These are phyloP conservation scores for Rhodofomes roseus DNA, from an alignment of 1,284 basidiomycete genomes.

Conservation along the genomic window DNA sequence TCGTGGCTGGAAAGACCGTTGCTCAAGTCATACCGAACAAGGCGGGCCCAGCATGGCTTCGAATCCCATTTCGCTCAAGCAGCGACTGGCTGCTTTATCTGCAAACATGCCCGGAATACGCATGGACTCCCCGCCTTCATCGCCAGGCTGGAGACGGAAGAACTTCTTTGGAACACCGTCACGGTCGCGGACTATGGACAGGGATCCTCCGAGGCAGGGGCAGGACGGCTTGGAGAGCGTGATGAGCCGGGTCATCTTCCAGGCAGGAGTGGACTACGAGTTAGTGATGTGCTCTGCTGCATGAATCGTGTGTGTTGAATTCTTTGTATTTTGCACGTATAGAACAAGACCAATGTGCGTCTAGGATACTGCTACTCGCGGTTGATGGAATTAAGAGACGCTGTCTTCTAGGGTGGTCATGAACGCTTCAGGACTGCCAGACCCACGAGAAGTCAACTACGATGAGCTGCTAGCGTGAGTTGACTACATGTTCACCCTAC, in stretches of 20 bases:
- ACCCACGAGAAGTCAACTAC: constrained; percentile 73
- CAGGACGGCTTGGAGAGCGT: constrained; percentile 57
- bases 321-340: background rate
- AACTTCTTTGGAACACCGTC: constrained; percentile 22
- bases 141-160: constrained; percentile 19
- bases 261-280: constrained; percentile 87
- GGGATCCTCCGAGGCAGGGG: constrained; percentile 15
- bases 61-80: constrained; percentile 24
- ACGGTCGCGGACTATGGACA: constrained; percentile 8
- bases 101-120: constrained; percentile 13
- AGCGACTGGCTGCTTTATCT: constrained; percentile 27
- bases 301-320: constrained; percentile 1
- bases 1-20: no score
- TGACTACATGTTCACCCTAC: constrained; percentile 6
- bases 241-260: constrained; percentile 73
- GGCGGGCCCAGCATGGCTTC: constrained; percentile 17
- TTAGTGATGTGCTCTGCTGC: constrained; percentile 31
- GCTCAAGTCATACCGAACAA: background rate
- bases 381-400: background rate
- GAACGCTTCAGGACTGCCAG: constrained; percentile 76
- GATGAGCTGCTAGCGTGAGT: constrained; percentile 73
- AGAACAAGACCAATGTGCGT: constrained; percentile 84
- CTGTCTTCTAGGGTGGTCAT: constrained; percentile 62
- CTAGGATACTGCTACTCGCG: background rate
- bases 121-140: constrained; percentile 17